Conservation (phyloP, 192 early-diverging fungal species). For the Physocladia obscura region DNA sequence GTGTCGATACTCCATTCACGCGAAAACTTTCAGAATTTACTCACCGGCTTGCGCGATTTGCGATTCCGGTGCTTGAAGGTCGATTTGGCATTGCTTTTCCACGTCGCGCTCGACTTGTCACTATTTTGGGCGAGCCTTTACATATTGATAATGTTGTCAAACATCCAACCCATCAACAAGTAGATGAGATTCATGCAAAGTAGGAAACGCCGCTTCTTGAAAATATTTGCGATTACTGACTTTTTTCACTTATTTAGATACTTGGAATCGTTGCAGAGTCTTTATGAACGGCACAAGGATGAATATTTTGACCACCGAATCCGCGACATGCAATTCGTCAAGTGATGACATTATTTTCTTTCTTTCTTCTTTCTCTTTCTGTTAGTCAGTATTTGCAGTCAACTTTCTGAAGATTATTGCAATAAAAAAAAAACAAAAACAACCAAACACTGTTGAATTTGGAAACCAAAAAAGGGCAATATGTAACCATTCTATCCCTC, state of each 20-base stretch:
- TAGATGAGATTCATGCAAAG: too few relatives aligned
- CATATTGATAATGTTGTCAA: slow-evolving; percentile 1
- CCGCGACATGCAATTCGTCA: slow-evolving; percentile 34
- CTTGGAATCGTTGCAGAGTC: slow-evolving; percentile 5
- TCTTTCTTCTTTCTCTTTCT: too few relatives aligned
- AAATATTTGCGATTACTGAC: too few relatives aligned
- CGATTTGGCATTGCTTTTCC: slow-evolving; percentile 27
- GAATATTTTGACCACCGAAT: slow-evolving; percentile 31
- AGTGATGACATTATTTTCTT: too few relatives aligned
- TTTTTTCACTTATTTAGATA: slow-evolving; percentile 26
- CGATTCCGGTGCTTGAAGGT: slow-evolving; percentile 23
- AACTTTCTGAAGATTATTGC: too few relatives aligned
- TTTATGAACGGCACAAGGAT: slow-evolving; percentile 40
- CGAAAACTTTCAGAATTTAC: slow-evolving; percentile 14
- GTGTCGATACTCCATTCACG: slow-evolving; percentile 30
- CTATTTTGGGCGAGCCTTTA: slow-evolving; percentile 16
- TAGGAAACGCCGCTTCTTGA: background rate
- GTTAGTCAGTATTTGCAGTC: too few relatives aligned
- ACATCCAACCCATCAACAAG: background rate
- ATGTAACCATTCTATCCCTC: too few relatives aligned
- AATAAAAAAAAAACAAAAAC: too few relatives aligned
- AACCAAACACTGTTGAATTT: too few relatives aligned
- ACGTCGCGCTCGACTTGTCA: slow-evolving; percentile 1
- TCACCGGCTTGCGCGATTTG: slow-evolving; percentile 25
- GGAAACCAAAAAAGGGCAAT: too few relatives aligned